Evolutionary conservation across 441 rosid species (phyloP).

Genomic region (Jatropha multifida): DNA sequence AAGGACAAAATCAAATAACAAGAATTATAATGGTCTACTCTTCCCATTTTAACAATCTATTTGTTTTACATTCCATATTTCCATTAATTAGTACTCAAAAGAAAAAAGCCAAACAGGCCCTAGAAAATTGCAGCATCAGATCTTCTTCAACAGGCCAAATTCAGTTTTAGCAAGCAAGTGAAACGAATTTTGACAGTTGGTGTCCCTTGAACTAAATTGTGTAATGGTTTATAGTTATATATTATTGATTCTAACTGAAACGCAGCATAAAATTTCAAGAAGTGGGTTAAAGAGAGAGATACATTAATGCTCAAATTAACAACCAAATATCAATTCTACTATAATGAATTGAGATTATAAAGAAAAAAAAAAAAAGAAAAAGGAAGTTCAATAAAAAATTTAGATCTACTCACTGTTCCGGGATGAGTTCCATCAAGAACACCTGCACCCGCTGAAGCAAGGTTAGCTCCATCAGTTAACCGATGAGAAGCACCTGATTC

Average conservation of each 20-base stretch:
- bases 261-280: background rate
- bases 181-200: background rate
- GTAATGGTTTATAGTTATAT: background rate
- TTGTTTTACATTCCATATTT: background rate
- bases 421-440: conserved; percentile 17
- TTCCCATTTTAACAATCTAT: background rate
- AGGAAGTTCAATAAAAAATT: background rate
- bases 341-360: background rate
- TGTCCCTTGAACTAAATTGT: background rate
- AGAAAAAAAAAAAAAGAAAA: too few relatives aligned
- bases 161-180: background rate
- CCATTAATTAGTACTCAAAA: background rate
- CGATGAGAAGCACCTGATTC: background rate
- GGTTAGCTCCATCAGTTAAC: conserved; percentile 15
- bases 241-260: background rate
- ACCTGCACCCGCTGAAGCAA: conserved; percentile 16
- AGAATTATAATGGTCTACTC: background rate
- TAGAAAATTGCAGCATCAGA: background rate
- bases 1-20: too few relatives aligned
- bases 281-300: background rate
- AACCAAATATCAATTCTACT: background rate
- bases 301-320: background rate
- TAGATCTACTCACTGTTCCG: conserved; percentile 6
- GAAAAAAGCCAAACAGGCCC: too few relatives aligned
- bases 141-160: background rate